Conservation (phyloP, 2,329 filamentous ascomycete species). For the Laburnicola sp. region DNA sequence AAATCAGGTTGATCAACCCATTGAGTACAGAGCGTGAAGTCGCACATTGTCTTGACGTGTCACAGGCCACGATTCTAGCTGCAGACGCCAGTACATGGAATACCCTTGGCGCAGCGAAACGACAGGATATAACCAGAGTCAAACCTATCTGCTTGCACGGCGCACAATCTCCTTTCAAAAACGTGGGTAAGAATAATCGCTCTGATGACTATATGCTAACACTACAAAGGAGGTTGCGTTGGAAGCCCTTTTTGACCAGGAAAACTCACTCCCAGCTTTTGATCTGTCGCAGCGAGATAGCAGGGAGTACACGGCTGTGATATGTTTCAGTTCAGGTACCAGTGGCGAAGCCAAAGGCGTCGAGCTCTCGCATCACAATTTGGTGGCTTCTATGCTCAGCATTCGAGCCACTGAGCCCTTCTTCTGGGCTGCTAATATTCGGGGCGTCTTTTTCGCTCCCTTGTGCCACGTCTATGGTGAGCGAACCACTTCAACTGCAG, state of each 20-base stretch:
- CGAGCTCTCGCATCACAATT: constrained; percentile 23
- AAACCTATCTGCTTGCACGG: constrained; percentile 14
- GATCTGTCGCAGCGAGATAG: constrained; percentile 22
- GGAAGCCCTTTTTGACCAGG: constrained; percentile 8
- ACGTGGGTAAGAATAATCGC: background rate
- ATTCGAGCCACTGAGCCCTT: constrained; percentile 20
- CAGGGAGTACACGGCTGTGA: constrained; percentile 18
- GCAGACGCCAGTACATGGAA: constrained; percentile 17
- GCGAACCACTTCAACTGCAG: background rate
- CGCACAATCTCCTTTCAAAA: constrained; percentile 3
- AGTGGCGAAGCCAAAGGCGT: constrained; percentile 30
- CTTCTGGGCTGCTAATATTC: constrained; percentile 13
- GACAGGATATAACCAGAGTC: background rate
- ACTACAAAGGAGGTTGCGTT: constrained; percentile 5
- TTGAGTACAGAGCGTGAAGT: constrained; percentile 21
- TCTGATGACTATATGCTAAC: constrained; percentile 3
- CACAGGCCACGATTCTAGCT: constrained; percentile 15
- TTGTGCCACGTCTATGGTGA: constrained; percentile 25
- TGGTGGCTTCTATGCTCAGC: constrained; percentile 19
- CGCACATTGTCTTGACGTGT: constrained; percentile 19
- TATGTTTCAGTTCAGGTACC: constrained; percentile 30
- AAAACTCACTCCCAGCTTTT: constrained; percentile 15
- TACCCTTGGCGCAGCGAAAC: constrained; percentile 8
- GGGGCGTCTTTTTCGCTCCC: constrained; percentile 28
- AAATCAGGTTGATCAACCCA: constrained; percentile 19